These are phyloP conservation scores for Chytriomyces sp. DNA, from an alignment of 192 early-diverging fungal species.

Conservation along the genomic window DNA sequence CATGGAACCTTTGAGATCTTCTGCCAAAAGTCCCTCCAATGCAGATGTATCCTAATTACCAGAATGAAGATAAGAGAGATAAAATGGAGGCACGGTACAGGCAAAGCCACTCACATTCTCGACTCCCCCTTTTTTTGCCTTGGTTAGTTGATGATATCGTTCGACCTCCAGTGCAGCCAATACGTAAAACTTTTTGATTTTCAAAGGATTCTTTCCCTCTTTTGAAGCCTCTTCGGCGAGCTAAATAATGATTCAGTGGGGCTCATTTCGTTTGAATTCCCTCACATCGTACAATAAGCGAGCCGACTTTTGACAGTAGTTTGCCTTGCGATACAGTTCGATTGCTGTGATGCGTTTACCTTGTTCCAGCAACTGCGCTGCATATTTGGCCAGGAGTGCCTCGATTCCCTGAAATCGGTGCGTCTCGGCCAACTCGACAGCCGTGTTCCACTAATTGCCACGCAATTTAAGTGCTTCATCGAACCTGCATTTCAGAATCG, in stretches of 20 bases:
- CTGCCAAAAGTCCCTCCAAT: conserved; percentile 50
- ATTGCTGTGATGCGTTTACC: conserved; percentile 45
- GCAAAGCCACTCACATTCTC: conserved; percentile 26
- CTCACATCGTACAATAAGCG: conserved; percentile 51
- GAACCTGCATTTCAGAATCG: too few species aligned
- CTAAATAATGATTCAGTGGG: conserved; percentile 13
- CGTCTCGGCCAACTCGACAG: conserved; percentile 51
- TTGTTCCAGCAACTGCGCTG: conserved; percentile 40
- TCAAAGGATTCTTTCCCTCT: conserved; percentile 40
- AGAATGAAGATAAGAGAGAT: not conserved
- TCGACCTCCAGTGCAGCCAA: conserved; percentile 62
- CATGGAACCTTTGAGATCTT: conserved; percentile 41
- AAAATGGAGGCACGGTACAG: not conserved
- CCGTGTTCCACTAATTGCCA: conserved; percentile 52
- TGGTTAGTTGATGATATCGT: conserved; percentile 52
- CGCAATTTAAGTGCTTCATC: conserved; percentile 20
- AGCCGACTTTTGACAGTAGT: conserved; percentile 57
- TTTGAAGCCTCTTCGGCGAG: conserved; percentile 51
- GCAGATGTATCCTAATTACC: conserved; percentile 38
- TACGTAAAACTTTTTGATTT: conserved; percentile 61
- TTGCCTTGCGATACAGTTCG: conserved; percentile 60
- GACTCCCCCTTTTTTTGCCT: conserved; percentile 26
- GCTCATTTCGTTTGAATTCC: not conserved
- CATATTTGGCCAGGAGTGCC: conserved; percentile 48
- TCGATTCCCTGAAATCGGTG: conserved; percentile 56